These are phyloP conservation scores for Morella rubra DNA, from an alignment of 306 rosid genomes.

Conservation along the genomic window DNA sequence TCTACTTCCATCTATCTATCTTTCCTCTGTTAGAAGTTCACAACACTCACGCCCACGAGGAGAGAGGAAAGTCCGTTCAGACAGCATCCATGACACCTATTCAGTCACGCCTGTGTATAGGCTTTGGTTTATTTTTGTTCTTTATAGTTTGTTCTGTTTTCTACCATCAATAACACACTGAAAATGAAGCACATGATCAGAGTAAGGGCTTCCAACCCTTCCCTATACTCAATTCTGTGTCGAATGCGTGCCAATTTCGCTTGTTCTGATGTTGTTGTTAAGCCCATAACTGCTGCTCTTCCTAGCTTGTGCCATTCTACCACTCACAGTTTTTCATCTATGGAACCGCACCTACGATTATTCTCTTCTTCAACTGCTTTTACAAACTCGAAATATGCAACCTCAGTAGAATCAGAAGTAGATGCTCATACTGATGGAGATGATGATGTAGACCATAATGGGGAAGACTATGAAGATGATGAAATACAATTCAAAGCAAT, in stretches of 20 bases:
- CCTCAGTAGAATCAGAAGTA: constrained; percentile 14
- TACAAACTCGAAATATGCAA: constrained; percentile 21
- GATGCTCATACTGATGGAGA: constrained; percentile 11
- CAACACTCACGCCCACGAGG: not conserved
- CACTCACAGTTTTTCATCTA: constrained; percentile 13
- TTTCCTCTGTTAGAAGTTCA: not conserved
- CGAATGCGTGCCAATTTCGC: constrained; percentile 18
- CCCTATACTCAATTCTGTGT: constrained; percentile 31
- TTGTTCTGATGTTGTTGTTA: constrained; percentile 10
- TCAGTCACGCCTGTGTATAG: not conserved
- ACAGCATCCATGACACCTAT: not conserved
- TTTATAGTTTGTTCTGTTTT: not conserved
- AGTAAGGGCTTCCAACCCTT: constrained; percentile 33
- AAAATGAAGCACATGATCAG: constrained; percentile 38
- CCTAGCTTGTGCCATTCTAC: constrained; percentile 23
- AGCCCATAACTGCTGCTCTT: constrained; percentile 30
- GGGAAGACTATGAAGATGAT: constrained; percentile 23
- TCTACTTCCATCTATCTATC: not conserved
- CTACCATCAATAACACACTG: not conserved
- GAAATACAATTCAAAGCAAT: constrained; percentile 16
- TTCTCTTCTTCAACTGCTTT: constrained; percentile 31
- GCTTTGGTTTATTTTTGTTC: not conserved
- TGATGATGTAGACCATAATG: constrained; percentile 7
- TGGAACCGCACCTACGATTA: constrained; percentile 16
- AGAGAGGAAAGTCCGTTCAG: not conserved